These are phyloP conservation scores for Murraya paniculata DNA, from an alignment of 345 rosid species.

Conservation along the genomic window DNA sequence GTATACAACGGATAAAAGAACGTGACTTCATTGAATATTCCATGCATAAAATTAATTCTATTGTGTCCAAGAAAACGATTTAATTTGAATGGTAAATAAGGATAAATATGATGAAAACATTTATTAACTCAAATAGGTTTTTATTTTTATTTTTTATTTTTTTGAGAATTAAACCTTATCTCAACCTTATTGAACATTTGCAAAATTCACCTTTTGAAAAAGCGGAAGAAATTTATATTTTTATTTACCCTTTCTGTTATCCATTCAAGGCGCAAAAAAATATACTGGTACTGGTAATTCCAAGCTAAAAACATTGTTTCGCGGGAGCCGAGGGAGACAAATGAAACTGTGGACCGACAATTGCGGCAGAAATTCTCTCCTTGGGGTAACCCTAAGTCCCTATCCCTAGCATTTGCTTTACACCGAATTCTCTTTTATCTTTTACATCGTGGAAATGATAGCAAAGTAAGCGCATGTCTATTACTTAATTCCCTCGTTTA, in stretches of 20 bases:
- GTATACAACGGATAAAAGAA: not conserved
- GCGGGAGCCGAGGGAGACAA: not conserved
- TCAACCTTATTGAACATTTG: no score
- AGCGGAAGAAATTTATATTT: not conserved
- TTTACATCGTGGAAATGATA: conserved; percentile 28
- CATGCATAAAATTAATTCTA: not conserved
- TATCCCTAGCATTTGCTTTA: conserved; percentile 26
- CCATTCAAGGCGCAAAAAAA: not conserved
- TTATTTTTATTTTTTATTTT: not conserved
- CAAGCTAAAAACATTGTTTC: not conserved
- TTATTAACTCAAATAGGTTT: not conserved
- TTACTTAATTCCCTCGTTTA: not conserved
- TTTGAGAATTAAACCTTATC: no score
- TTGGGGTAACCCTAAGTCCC: not conserved
- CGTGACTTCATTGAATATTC: not conserved
- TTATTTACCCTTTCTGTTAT: not conserved
- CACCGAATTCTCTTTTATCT: conserved; percentile 43
- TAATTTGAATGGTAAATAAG: not conserved
- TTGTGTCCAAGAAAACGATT: not conserved
- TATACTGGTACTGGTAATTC: not conserved
- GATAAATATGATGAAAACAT: not conserved
- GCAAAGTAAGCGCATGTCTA: conserved; percentile 31
- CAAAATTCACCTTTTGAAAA: no score
- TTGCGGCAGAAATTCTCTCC: conserved; percentile 9
- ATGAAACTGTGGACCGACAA: not conserved